Evolutionary conservation across 176 grass and related monocot genomes (phyloP).

Genomic region (Phoenix dactylifera): DNA sequence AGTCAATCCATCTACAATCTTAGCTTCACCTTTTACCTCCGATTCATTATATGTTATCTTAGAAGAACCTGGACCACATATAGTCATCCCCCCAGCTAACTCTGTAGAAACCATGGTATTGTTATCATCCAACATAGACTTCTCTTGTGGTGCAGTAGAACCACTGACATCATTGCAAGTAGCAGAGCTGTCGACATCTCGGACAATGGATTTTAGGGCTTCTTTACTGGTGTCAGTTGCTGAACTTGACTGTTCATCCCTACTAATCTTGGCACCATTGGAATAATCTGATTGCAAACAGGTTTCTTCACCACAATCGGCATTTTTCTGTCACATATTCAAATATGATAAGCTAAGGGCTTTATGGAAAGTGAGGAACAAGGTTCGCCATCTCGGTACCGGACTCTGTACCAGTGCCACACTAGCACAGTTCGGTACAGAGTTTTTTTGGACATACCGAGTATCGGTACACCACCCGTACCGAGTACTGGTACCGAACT

Average conservation of each 20-base stretch:
- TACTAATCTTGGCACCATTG: constrained; percentile 24
- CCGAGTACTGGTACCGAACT: no score
- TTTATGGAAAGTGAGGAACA: constrained; percentile 1
- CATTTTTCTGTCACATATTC: constrained; percentile 38
- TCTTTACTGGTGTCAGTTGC: constrained; percentile 2
- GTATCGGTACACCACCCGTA: no score
- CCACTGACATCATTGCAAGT: constrained; percentile 13
- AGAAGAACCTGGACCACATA: constrained; percentile 23
- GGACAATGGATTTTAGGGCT: constrained; percentile 15
- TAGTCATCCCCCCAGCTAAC: constrained; percentile 10
- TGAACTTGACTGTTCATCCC: constrained; percentile 28
- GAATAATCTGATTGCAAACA: constrained; percentile 25
- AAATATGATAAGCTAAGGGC: constrained; percentile 7
- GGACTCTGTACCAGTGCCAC: no score
- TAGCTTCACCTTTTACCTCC: constrained; percentile 21
- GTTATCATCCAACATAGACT: constrained; percentile 10
- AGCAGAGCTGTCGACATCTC: constrained; percentile 15
- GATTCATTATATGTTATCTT: constrained; percentile 20
- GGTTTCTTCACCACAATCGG: constrained; percentile 18
- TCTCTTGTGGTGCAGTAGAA: constrained; percentile 8
- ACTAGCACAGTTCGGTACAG: no score
- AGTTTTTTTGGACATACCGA: no score
- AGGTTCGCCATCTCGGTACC: no score
- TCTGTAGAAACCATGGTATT: constrained; percentile 5
- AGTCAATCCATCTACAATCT: not conserved